A percentile compares a stretch with the other conserved stretches of the same genome.
Conservation (phyloP, 306 rosid species). For the Mimosa bimucronata region DNA sequence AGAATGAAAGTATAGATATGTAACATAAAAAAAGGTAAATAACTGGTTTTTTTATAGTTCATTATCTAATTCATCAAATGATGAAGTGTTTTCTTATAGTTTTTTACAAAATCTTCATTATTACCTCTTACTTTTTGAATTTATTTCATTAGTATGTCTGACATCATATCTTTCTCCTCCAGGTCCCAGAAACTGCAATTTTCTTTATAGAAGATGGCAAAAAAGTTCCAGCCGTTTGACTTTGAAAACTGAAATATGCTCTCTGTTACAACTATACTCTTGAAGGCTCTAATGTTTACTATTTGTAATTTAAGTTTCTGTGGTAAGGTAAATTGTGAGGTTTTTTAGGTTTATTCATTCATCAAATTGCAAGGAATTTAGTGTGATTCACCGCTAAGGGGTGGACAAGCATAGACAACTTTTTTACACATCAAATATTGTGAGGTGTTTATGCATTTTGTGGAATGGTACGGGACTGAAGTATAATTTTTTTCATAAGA, state of each 20-base stretch:
- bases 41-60: neutral
- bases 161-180: slow-evolving; percentile 30
- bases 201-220: slow-evolving; percentile 97
- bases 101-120: neutral
- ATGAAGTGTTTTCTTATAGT: neutral
- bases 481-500: no score
- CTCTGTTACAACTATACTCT: neutral
- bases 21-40: neutral
- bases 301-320: no score
- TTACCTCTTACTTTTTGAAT: neutral
- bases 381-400: no score
- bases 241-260: slow-evolving; percentile 1
- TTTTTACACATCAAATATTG: no score
- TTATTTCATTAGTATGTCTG: slow-evolving; percentile 8
- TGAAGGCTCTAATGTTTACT: no score
- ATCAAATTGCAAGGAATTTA: no score
- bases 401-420: no score
- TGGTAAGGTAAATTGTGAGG: no score
- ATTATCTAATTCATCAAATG: neutral
- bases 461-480: no score
- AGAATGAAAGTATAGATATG: no score
- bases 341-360: no score
- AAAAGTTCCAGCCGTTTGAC: slow-evolving; percentile 93
- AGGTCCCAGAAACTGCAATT: slow-evolving; percentile 91
- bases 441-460: no score